phyloP scores from a whole-genome alignment of 1,284 basidiomycete species.

The Naganishia albida region DNA sequence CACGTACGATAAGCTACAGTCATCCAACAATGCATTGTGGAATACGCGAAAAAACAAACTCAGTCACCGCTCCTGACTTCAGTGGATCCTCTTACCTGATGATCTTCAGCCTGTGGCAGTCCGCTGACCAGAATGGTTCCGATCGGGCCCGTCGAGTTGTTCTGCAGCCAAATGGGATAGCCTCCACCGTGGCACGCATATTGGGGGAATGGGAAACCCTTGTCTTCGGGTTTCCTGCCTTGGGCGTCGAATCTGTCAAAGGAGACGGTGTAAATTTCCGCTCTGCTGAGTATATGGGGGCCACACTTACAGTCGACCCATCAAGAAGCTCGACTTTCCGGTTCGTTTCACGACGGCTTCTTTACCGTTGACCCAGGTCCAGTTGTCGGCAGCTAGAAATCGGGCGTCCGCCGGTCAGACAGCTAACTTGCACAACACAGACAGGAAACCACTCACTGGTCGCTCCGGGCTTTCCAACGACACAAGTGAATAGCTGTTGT shows the following conservation, averaged over 20 bases:
- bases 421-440: no score
- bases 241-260: conserved; percentile 36
- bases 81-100: conserved; percentile 42
- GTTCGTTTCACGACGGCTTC: conserved; percentile 47
- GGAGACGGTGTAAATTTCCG: background rate
- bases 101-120: conserved; percentile 51
- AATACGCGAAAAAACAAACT: background rate
- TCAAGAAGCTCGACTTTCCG: conserved; percentile 45
- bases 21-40: background rate
- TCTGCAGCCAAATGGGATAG: conserved; percentile 51
- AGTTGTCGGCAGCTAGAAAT: conserved; percentile 29
- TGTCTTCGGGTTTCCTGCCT: conserved; percentile 40
- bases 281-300: background rate
- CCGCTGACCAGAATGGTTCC: conserved; percentile 54
- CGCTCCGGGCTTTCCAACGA: conserved; percentile 43
- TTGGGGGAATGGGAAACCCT: conserved; percentile 44
- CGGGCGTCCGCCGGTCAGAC: background rate
- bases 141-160: conserved; percentile 43
- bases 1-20: conserved; percentile 17
- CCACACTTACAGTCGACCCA: conserved; percentile 44
- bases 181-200: conserved; percentile 51
- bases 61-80: background rate
- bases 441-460: conserved; percentile 40
- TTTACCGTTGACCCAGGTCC: conserved; percentile 49
- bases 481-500: conserved; percentile 45